Conservation (phyloP, 2,329 filamentous ascomycete genomes). For the Neofusicoccum cordaticola region DNA sequence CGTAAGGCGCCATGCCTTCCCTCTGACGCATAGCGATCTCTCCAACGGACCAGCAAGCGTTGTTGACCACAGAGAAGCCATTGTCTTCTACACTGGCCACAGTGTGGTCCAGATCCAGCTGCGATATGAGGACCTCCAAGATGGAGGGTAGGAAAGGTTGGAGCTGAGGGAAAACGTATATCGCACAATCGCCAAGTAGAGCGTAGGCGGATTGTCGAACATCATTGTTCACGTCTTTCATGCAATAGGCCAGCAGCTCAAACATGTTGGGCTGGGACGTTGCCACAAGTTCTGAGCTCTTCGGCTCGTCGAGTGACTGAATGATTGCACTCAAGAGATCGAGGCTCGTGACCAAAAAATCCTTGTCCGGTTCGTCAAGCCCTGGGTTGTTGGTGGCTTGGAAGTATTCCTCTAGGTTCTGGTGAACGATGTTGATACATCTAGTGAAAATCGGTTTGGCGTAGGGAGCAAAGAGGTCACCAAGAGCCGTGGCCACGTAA, state of each 20-base stretch:
- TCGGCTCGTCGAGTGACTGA: conserved; percentile 73
- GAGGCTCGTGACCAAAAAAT: conserved; percentile 92
- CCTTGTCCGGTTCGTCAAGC: conserved; percentile 84
- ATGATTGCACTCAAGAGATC: conserved; percentile 92
- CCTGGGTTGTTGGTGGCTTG: conserved; percentile 65
- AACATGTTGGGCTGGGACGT: conserved; percentile 81
- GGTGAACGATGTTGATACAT: conserved; percentile 87
- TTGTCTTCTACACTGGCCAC: conserved; percentile 77
- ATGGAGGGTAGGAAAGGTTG: conserved; percentile 70
- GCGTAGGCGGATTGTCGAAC: conserved; percentile 96
- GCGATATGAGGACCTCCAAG: conserved; percentile 77
- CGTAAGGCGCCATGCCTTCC: conserved; percentile 69
- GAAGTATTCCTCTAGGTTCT: conserved; percentile 80
- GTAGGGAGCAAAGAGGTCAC: conserved; percentile 77
- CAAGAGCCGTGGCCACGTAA: conserved; percentile 85
- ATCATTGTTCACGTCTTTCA: conserved; percentile 87
- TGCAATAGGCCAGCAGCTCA: conserved; percentile 83
- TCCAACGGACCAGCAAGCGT: conserved; percentile 94
- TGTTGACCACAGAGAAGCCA: conserved; percentile 91
- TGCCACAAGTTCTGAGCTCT: conserved; percentile 73
- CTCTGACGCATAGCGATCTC: conserved; percentile 84
- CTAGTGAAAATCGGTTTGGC: conserved; percentile 81
- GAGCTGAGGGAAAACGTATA: conserved; percentile 82
- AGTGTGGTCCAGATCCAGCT: conserved; percentile 72
- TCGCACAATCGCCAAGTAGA: conserved; percentile 88